Percentiles rank a stretch among this genome's conserved stretches.
phyloP scores from a whole-genome alignment of 305 asterid species.

The Solanum chacoense region DNA sequence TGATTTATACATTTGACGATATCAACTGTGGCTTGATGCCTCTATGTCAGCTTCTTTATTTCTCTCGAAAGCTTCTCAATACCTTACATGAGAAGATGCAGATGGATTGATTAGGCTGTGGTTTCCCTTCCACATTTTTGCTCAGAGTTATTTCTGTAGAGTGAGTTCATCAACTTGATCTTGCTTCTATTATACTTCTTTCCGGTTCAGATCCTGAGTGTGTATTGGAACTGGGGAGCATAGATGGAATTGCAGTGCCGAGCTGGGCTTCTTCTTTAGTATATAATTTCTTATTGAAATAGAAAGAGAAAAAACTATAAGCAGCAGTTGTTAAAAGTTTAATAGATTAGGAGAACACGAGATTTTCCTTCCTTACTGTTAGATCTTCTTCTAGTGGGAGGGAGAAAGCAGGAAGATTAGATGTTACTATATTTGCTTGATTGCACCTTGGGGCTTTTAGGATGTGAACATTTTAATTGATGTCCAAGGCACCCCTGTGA shows the following conservation, averaged over 20 bases:
- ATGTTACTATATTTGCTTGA: not conserved
- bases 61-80: not conserved
- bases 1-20: not conserved
- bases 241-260: not conserved
- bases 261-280: not conserved
- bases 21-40: not conserved
- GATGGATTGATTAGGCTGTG: not conserved
- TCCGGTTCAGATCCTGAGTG: not conserved
- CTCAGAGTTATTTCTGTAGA: not conserved
- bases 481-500: not conserved
- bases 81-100: not conserved
- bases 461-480: not conserved
- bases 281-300: not conserved
- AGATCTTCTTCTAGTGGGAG: not conserved
- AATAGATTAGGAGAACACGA: not conserved
- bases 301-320: not conserved
- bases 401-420: not conserved
- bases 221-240: not conserved
- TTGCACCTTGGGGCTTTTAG: not conserved
- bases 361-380: not conserved
- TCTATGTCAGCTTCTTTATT: not conserved
- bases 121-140: not conserved
- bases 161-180: not conserved
- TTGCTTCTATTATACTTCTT: not conserved
- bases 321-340: not conserved